phyloP scores from a whole-genome alignment of 2,329 filamentous ascomycete genomes.

The Seiridium unicorne region DNA sequence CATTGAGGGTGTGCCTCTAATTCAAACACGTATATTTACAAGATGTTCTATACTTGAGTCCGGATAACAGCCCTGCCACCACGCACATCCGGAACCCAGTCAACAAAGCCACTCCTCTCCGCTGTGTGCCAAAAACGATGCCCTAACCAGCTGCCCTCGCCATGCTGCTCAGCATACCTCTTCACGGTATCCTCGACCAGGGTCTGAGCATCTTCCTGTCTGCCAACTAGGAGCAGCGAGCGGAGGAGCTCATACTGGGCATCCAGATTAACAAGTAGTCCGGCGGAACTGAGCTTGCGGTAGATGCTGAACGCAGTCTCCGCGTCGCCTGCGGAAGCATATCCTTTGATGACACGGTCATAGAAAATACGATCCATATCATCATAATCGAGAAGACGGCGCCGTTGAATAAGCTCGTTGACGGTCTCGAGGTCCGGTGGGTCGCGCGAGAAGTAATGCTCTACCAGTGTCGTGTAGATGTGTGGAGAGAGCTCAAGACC shows the following conservation, averaged over 20 bases:
- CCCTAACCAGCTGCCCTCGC: conserved; percentile 16
- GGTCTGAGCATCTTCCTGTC: conserved; percentile 16
- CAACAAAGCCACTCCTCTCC: conserved; percentile 6
- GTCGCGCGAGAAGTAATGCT: conserved; percentile 60
- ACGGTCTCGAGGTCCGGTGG: conserved; percentile 61
- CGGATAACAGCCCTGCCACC: conserved; percentile 4
- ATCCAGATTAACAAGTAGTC: conserved; percentile 39
- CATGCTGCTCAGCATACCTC: conserved; percentile 14
- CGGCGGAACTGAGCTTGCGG: conserved; percentile 37
- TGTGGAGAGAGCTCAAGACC: conserved; percentile 57
- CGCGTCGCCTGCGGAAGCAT: conserved; percentile 52
- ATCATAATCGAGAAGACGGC: conserved; percentile 28
- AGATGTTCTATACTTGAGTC: background rate
- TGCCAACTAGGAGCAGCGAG: conserved; percentile 15
- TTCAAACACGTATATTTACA: background rate
- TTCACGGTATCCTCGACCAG: conserved; percentile 21
- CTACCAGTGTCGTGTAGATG: conserved; percentile 73
- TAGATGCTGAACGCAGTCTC: conserved; percentile 49
- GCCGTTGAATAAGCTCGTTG: conserved; percentile 55
- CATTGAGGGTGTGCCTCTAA: background rate
- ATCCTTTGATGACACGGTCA: conserved; percentile 56
- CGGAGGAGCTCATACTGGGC: conserved; percentile 43
- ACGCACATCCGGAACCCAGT: background rate
- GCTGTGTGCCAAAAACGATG: conserved; percentile 25
- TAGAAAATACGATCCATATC: conserved; percentile 48